A percentile compares a stretch with the other conserved stretches of the same genome.
Conservation (phyloP, 352 stramenopile genomes). For the Halophytophthora polymorphica region DNA sequence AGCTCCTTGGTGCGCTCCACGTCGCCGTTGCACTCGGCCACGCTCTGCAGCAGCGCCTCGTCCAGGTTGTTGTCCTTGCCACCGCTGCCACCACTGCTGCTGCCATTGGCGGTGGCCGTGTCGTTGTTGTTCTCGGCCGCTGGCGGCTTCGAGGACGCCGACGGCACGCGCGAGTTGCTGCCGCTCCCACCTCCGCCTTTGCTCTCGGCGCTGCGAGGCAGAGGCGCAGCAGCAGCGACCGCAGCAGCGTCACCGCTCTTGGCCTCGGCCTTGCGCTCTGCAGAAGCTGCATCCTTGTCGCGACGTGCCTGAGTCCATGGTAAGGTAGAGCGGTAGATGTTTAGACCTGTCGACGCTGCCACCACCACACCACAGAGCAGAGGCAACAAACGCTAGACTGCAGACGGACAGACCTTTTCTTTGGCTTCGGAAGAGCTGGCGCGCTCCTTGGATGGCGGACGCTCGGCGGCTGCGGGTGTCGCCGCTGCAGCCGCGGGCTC, state of each 20-base stretch:
- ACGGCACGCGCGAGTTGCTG: constrained; percentile 18
- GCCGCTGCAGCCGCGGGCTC: constrained; percentile 8
- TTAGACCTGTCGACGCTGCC: neutral
- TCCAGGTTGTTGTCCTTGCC: constrained; percentile 34
- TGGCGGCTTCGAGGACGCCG: constrained; percentile 24
- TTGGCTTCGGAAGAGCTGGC: constrained; percentile 50
- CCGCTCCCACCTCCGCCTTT: constrained; percentile 30
- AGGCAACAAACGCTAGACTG: too few relatives aligned
- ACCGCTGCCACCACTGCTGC: constrained; percentile 6
- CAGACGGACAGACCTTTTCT: constrained; percentile 24
- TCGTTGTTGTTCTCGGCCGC: constrained; percentile 36
- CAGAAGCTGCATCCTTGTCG: constrained; percentile 17
- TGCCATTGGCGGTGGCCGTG: neutral
- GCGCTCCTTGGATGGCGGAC: constrained; percentile 49
- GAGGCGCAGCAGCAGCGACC: constrained; percentile 1
- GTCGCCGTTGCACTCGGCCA: constrained; percentile 71
- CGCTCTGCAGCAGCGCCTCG: constrained; percentile 48
- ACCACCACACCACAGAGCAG: neutral
- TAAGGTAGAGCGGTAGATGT: neutral
- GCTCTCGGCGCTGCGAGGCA: constrained; percentile 26
- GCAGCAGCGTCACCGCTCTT: constrained; percentile 25
- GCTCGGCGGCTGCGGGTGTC: constrained; percentile 13
- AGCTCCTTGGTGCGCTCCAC: constrained; percentile 74
- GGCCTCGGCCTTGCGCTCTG: constrained; percentile 17
- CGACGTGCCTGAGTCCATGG: constrained; percentile 18